phyloP scores from a whole-genome alignment of 1,284 basidiomycete species.

The Rhizopogon parksii region DNA sequence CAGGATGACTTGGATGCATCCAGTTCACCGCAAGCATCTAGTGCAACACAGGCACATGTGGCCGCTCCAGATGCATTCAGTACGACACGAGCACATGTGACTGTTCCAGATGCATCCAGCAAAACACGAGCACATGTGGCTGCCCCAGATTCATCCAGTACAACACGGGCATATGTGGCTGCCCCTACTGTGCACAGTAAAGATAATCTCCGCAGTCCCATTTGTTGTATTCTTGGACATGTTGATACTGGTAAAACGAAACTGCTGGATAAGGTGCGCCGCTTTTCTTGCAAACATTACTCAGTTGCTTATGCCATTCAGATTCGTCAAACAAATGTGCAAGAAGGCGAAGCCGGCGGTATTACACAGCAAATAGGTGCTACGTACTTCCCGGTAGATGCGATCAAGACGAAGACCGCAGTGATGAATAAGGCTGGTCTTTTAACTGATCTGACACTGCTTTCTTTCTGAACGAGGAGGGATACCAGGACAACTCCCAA shows the following conservation, averaged over 20 bases:
- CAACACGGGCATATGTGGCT: constrained; percentile 60
- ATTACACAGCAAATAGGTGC: constrained; percentile 99
- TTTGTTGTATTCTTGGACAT: constrained; percentile 99
- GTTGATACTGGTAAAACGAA: constrained; percentile 99
- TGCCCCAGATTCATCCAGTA: neutral
- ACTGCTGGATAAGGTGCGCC: constrained; percentile 83
- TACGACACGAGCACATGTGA: constrained; percentile 6
- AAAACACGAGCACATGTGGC: constrained; percentile 5
- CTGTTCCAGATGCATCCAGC: neutral
- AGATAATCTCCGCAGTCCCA: constrained; percentile 91
- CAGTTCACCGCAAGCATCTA: constrained; percentile 53
- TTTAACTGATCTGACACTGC: neutral
- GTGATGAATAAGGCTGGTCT: constrained; percentile 79
- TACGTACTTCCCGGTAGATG: constrained; percentile 99
- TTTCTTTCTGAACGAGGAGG: constrained; percentile 6
- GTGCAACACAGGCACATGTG: constrained; percentile 22
- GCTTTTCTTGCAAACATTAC: constrained; percentile 3
- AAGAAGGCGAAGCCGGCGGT: constrained; percentile 99
- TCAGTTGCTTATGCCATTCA: constrained; percentile 27
- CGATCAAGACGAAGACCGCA: constrained; percentile 88
- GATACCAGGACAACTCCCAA: constrained; percentile 61
- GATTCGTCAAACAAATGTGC: constrained; percentile 99
- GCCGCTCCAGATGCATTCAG: constrained; percentile 21
- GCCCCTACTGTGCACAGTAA: constrained; percentile 85
- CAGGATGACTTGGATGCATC: constrained; percentile 87